phyloP scores from a whole-genome alignment of 768 basidiomycete genomes.

The Leccinum truebloodii region DNA sequence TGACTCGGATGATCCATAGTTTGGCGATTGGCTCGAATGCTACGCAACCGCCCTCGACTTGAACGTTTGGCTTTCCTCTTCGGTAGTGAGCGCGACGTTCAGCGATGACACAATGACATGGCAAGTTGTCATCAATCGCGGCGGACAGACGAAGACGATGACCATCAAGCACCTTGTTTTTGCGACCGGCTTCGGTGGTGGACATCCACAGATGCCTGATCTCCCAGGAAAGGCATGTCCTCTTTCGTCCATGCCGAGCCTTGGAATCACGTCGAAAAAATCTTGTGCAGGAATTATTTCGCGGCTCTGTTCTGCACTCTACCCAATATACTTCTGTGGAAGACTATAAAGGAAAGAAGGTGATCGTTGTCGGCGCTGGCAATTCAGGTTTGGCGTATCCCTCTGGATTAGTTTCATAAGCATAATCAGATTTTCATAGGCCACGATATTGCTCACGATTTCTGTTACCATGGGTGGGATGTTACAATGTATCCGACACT shows the following conservation, averaged over 20 bases:
- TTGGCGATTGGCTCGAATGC: conserved; percentile 64
- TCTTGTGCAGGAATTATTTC: conserved; percentile 44
- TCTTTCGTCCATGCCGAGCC: not conserved
- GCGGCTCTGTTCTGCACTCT: conserved; percentile 56
- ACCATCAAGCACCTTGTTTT: conserved; percentile 53
- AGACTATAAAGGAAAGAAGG: conserved; percentile 59
- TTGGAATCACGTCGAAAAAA: not conserved
- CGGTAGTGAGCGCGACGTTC: conserved; percentile 36
- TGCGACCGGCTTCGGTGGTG: conserved; percentile 54
- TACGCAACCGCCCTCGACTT: conserved; percentile 61
- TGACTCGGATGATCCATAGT: conserved; percentile 29
- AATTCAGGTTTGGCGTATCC: conserved; percentile 46
- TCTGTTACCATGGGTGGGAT: conserved; percentile 30
- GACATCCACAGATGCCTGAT: conserved; percentile 45
- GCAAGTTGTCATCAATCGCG: conserved; percentile 41
- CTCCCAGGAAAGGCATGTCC: conserved; percentile 42
- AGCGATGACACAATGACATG: conserved; percentile 40
- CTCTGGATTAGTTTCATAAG: conserved; percentile 5
- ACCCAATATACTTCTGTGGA: conserved; percentile 44
- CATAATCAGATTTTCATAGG: conserved; percentile 17
- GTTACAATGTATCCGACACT: conserved; percentile 26
- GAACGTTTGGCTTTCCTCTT: conserved; percentile 59
- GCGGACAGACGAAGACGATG: conserved; percentile 34
- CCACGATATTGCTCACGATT: conserved; percentile 42
- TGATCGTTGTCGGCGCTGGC: conserved; percentile 62